Base-by-base conservation (phyloP, 768 basidiomycete genomes). In the Suillus weaverae region DNA sequence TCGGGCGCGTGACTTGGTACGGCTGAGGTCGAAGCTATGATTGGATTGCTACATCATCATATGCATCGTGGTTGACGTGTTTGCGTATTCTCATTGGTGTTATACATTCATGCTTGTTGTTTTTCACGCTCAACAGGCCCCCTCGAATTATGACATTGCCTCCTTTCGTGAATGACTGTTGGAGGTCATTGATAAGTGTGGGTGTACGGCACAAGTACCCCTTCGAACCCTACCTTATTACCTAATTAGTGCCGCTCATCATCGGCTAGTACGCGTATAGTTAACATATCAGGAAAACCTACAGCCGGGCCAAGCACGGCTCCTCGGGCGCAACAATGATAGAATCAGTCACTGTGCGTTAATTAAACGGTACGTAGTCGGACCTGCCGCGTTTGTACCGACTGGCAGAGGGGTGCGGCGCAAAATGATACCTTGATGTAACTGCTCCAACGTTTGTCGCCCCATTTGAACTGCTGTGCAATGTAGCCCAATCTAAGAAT, bases 1-100 rank as follows among this genome's bases (percentile, higher is more conserved):
- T n/a, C 74, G 80, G 33, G 85, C 84, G 5, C 82, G 77, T 57
- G 71, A 72, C 56, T 26, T 57, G 16, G 56, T 38, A 26, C 36
- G 14, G 5, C 22, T 2, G 36, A 57, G 8, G 32, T 50, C 75
- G 56, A 57, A 39, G 22, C 8, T 57, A 22, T 57, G 22, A 54
- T 33, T 33, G 32, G 32, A 54, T 54, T 20, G 32, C 18, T 53
- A 20, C 18, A 26, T 32, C 51, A 20, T 33, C 20, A 32, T 20
- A 53, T 20, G 51, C 18, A 32, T 53, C 30, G 16, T 51, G 26
- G 16, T 30, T 51, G 16, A 51, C 8, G 7, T 16, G 26, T 30
- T 18, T 18, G 16, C 50, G 8, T 51, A 30, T 30, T 51, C 16
- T 32, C 4, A 10, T 53, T 30, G 51, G 30, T 18, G 30, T 33